Conservation (phyloP, 768 basidiomycete genomes). For the Boletus tomentosulus region DNA sequence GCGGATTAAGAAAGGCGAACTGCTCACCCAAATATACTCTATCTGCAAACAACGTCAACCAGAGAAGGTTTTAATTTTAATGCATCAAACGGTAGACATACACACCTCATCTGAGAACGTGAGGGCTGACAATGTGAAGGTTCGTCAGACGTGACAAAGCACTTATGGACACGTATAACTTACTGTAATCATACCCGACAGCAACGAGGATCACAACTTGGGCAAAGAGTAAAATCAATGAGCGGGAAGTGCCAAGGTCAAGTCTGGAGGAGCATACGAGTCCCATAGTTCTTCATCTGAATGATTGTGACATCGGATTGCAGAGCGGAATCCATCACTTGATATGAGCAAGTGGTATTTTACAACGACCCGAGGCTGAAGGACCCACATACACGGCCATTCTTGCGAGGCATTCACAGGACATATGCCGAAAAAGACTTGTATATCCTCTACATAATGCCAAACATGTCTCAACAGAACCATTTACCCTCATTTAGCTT, state of each 20-base stretch:
- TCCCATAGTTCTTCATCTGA: neutral
- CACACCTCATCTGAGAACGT: neutral
- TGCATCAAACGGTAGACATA: neutral
- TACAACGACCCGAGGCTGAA: neutral
- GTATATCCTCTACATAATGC: too few relatives aligned
- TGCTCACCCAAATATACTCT: conserved; percentile 1
- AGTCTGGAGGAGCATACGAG: neutral
- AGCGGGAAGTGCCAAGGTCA: neutral
- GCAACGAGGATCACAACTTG: neutral
- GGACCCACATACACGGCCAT: neutral
- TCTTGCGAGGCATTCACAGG: too few relatives aligned
- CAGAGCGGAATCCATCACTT: neutral
- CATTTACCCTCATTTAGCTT: too few relatives aligned
- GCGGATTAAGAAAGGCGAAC: neutral
- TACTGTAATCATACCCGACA: conserved; percentile 1
- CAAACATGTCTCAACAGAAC: too few relatives aligned
- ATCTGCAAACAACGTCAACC: neutral
- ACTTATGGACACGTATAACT: neutral
- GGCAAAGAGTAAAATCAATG: neutral
- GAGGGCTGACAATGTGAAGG: neutral
- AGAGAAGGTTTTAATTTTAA: neutral
- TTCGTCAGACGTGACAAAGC: neutral
- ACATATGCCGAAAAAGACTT: too few relatives aligned
- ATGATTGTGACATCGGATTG: neutral
- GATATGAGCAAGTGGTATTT: neutral